A percentile compares a stretch with the other conserved stretches of the same genome.
These are phyloP conservation scores for Eucalyptus lansdowneana DNA, from an alignment of 345 rosid genomes.

Conservation along the genomic window DNA sequence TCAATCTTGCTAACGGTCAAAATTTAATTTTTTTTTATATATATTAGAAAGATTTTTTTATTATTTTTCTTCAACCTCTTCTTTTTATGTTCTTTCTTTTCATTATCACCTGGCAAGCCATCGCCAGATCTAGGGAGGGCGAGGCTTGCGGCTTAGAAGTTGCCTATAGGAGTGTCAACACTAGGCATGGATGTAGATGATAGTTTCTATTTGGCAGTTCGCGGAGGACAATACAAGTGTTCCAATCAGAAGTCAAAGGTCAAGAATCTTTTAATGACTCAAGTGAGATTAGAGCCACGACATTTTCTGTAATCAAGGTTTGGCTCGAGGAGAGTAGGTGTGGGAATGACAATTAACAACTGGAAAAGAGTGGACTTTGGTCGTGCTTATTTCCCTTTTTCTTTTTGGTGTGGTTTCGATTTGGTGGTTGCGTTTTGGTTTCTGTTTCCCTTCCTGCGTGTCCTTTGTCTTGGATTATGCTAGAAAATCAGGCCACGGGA, in stretches of 20 bases:
- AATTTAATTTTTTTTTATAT: no score
- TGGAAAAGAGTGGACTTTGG: neutral
- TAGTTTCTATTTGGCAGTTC: neutral
- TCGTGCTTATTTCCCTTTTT: neutral
- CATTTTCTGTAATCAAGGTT: neutral
- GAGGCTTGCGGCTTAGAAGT: neutral
- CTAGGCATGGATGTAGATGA: neutral
- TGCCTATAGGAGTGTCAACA: neutral
- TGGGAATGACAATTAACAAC: neutral
- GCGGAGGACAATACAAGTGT: neutral
- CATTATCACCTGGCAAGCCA: neutral
- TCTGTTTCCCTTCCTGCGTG: neutral
- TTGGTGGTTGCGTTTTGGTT: neutral
- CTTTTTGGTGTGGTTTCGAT: neutral
- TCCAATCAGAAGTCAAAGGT: neutral
- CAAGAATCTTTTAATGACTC: neutral
- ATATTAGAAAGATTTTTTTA: no score
- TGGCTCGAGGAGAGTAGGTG: neutral
- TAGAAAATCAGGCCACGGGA: neutral
- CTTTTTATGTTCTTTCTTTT: neutral
- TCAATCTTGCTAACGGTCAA: rapidly evolving
- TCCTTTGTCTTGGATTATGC: neutral
- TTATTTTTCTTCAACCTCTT: no score
- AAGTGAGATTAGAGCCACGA: neutral
- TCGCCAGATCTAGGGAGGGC: rapidly evolving